Evolutionary conservation across 2,329 filamentous ascomycete genomes (phyloP), one percentile per base, ranked within the genome.

Genomic region (Venturia asperata): DNA sequence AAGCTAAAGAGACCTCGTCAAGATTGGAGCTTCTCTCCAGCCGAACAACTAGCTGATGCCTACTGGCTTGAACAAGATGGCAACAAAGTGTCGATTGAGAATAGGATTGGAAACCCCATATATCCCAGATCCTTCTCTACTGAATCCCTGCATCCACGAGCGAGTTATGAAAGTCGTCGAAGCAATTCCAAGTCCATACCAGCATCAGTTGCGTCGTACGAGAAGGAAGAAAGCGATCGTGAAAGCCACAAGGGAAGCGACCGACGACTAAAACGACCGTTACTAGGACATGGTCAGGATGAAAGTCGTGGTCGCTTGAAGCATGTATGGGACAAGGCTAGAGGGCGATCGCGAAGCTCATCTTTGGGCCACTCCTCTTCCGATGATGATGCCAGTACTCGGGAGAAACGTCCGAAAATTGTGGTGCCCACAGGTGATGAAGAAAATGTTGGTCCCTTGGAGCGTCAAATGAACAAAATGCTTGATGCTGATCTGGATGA

Each of bases 31-130:
- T 85, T 92, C 21, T 85, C 89, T 56, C 90, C 93, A 0, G 87
- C 90, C 65, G 92, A 97, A 73, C 83, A 97, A 74, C 79, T 97
- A 60, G 92, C 92, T 5, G 94, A 99, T 77, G 82, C 89, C 1
- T 91, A 92, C 71, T 99, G 94, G 94, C 78, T 95, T 27, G 91
- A 97, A 73, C 87, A 92, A 71, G 85, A 84, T 41, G 81, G 87
- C 66, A 92, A 97, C 75, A 95, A 92, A 74, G 82, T 82, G 63
- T 80, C 92, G 37, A 88, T 96, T 52, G 90, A 96, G 72, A 89
- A 96, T 74, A 85, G 87, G 17, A 80, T 90, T 70, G 91, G 91
- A 71, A 83, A 84, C 61, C 87, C 84, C 66, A 85, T 97, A 17
- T 95, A 65, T 43, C 64, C 60, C 24, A 37, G 37, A 34, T 37